Conservation (phyloP, 2,329 filamentous ascomycete genomes). For the Aspergillus ibericus region DNA sequence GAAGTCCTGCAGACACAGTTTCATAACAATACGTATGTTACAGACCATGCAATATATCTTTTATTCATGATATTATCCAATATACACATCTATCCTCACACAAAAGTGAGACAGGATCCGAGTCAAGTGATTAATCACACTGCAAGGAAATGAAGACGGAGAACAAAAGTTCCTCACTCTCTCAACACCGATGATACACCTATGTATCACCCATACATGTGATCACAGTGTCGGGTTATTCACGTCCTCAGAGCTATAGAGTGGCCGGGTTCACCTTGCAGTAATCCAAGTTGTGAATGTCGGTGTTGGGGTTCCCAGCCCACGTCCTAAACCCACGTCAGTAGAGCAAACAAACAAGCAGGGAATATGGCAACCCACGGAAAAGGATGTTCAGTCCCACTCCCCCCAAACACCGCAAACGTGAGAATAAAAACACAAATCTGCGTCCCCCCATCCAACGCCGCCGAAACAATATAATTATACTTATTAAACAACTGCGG, state of each 20-base stretch:
- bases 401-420: slow-evolving; percentile 11
- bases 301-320: background rate
- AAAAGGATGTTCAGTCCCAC: slow-evolving; percentile 8
- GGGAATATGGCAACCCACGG: background rate
- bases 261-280: slow-evolving; percentile 5
- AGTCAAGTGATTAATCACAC: no score
- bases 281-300: slow-evolving; percentile 4
- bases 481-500: slow-evolving; percentile 10
- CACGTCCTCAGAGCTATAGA: background rate
- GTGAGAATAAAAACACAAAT: slow-evolving; percentile 11
- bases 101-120: no score
- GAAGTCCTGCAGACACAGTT: no score
- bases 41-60: no score
- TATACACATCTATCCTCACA: background rate
- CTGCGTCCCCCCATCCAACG: slow-evolving; percentile 9
- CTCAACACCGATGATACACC: no score
- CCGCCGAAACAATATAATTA: slow-evolving; percentile 10
- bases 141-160: no score
- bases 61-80: no score
- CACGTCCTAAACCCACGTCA: background rate
- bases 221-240: no score
- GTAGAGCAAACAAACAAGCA: background rate
- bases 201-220: no score
- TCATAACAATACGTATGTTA: no score
- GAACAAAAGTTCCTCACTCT: no score